phyloP scores from a whole-genome alignment of 192 early-diverging fungal species.

The Podila verticillata region DNA sequence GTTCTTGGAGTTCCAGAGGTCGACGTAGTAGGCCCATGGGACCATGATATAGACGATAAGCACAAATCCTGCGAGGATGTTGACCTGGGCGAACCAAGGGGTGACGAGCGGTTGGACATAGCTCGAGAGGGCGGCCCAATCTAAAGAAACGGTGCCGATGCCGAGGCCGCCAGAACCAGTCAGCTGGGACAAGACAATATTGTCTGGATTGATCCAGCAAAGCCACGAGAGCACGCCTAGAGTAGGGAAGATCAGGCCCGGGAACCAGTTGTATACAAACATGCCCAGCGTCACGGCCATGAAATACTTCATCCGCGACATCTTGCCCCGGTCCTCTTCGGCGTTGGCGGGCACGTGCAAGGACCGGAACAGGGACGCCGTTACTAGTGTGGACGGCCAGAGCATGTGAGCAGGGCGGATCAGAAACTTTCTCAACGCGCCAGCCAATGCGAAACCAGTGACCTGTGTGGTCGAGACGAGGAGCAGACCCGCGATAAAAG shows the following conservation, averaged over 20 bases:
- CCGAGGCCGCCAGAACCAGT: constrained; percentile 50
- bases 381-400: constrained; percentile 67
- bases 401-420: constrained; percentile 69
- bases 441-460: constrained; percentile 69
- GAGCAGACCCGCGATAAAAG: constrained; percentile 51
- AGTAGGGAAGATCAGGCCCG: constrained; percentile 55
- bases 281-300: constrained; percentile 36
- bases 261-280: constrained; percentile 61
- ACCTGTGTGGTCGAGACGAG: constrained; percentile 63
- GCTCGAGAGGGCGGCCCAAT: constrained; percentile 47
- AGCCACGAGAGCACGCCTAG: constrained; percentile 55
- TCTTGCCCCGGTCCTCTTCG: constrained; percentile 23
- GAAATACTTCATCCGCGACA: constrained; percentile 58
- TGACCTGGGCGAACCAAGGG: constrained; percentile 54
- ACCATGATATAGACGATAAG: constrained; percentile 45
- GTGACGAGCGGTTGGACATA: constrained; percentile 48
- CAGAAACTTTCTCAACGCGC: constrained; percentile 57
- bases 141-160: constrained; percentile 44
- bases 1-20: constrained; percentile 51
- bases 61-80: constrained; percentile 54
- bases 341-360: constrained; percentile 58
- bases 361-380: constrained; percentile 78
- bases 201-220: constrained; percentile 53
- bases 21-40: constrained; percentile 50
- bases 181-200: constrained; percentile 48